These are phyloP conservation scores for Hypoxylon fragiforme DNA, from an alignment of 495 filamentous ascomycete species.

Conservation along the genomic window DNA sequence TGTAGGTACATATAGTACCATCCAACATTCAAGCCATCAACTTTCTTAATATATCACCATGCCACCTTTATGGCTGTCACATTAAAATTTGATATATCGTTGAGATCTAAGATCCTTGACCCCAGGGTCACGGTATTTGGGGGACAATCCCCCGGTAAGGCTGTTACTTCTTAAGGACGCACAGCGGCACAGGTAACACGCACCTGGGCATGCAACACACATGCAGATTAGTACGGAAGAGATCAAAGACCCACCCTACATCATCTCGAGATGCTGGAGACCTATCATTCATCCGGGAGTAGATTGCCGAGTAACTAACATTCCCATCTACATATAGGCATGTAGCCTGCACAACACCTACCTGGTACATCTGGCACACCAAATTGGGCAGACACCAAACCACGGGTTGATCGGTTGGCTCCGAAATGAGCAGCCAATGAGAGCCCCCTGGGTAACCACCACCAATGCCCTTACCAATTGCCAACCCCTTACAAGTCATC, in stretches of 20 bases:
- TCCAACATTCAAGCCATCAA: slow-evolving; percentile 1
- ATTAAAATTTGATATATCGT: slow-evolving; percentile 18
- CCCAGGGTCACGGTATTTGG: slow-evolving; percentile 1
- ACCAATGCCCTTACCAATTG: too few species aligned
- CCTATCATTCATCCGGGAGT: slow-evolving; percentile 16
- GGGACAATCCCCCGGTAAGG: slow-evolving; percentile 4
- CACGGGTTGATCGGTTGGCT: slow-evolving; percentile 14
- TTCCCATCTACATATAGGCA: not conserved
- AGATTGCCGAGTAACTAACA: too few species aligned
- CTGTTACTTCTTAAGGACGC: slow-evolving; percentile 13
- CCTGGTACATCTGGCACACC: slow-evolving; percentile 8
- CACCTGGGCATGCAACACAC: too few species aligned
- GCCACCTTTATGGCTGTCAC: too few species aligned
- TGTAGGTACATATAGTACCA: too few species aligned
- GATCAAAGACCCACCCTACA: slow-evolving; percentile 12
- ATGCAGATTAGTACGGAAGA: slow-evolving; percentile 8
- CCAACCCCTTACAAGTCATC: slow-evolving; percentile 10
- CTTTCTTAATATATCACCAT: too few species aligned
- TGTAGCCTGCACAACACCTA: slow-evolving; percentile 10
- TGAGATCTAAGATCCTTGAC: slow-evolving; percentile 26
- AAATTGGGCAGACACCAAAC: slow-evolving; percentile 4
- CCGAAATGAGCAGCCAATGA: slow-evolving; percentile 17
- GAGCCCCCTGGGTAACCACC: too few species aligned
- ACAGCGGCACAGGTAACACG: too few species aligned
- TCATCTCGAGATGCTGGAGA: slow-evolving; percentile 2